Evolutionary conservation across 768 basidiomycete species (phyloP), one percentile per base, ranked within the genome.

Genomic region (Hygrocybe punicea): DNA sequence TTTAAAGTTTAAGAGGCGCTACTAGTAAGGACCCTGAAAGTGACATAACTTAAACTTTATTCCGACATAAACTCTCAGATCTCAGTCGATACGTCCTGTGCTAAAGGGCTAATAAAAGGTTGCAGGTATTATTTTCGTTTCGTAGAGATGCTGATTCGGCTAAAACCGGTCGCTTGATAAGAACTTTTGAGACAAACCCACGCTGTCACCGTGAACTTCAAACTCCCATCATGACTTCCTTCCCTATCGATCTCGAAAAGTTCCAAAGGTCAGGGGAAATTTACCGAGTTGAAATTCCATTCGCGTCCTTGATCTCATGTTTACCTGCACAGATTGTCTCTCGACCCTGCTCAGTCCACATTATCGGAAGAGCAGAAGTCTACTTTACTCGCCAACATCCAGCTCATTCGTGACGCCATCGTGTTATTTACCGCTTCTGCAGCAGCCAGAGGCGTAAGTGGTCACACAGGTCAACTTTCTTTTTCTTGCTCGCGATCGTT

Each of bases 401-500:
- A 87, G 67, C 78, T 93, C 25, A 76, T 92, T 59, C 86, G 92
- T 51, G 92, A 93, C 83, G 85, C 80, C 6, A 90, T 94, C 61
- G 84, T 94, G 23, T 74, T 90, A 46, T 94, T 93, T 72, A 94
- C 92, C 1, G 86, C 91, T 5, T 87, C 89, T 7, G 92, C 89
- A 53, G 84, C 89, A 50, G 92, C 92, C 3, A 79, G 92, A 42
- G 92, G 92, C 49, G 88, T 91, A 42, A 89, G 88, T 62, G 92
- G 92, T 34, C 92, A 93, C 71, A 92, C 89, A 64, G 88, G 87
- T 85, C 55, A 44, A 70, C 56, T 33, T 17, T 24, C 23, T 10
- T 19, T 17, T 37, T 44, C 17, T 39, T 29, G 8, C 19, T 13
- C n/a, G 21, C 45, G 16, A 61, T 56, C 48, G n/a, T n/a, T 17